A percentile compares a stretch with the other conserved stretches of the same genome.
Evolutionary conservation across 2,329 filamentous ascomycete species (phyloP).

Genomic region (Talaromyces sp.): DNA sequence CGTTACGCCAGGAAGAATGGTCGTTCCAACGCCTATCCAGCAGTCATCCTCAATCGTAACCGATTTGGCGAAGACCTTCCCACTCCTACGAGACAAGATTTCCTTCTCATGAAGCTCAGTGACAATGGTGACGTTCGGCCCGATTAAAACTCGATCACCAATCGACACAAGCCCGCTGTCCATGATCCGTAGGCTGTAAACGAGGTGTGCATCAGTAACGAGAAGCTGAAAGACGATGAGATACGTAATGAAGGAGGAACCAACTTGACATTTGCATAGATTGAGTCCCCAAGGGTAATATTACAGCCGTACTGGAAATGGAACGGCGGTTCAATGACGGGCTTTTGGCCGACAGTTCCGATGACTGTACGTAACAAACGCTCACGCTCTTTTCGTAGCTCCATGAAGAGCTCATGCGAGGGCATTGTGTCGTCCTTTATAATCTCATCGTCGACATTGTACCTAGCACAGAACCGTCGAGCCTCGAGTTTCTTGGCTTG

Average conservation of each 20-base stretch:
- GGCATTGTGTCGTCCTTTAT: conserved; percentile 13
- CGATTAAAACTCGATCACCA: conserved; percentile 47
- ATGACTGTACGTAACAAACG: conserved; percentile 16
- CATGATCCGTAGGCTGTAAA: conserved; percentile 30
- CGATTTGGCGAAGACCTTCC: conserved; percentile 43
- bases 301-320: conserved; percentile 62
- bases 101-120: conserved; percentile 47
- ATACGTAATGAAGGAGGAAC: conserved; percentile 1
- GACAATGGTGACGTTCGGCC: conserved; percentile 47
- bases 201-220: neutral
- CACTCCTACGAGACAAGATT: conserved; percentile 39
- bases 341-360: conserved; percentile 12
- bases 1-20: conserved; percentile 33
- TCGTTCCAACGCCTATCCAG: conserved; percentile 43
- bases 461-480: conserved; percentile 16
- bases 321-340: conserved; percentile 55
- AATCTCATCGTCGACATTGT: conserved; percentile 16
- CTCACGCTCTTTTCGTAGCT: conserved; percentile 14
- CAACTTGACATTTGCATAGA: conserved; percentile 45
- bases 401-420: conserved; percentile 13
- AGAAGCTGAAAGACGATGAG: neutral
- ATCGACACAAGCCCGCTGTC: conserved; percentile 48
- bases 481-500: conserved; percentile 13
- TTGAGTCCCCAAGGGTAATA: conserved; percentile 53
- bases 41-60: conserved; percentile 43